Base-by-base conservation (phyloP, 2,329 filamentous ascomycete genomes). In the Fusarium udum region DNA sequence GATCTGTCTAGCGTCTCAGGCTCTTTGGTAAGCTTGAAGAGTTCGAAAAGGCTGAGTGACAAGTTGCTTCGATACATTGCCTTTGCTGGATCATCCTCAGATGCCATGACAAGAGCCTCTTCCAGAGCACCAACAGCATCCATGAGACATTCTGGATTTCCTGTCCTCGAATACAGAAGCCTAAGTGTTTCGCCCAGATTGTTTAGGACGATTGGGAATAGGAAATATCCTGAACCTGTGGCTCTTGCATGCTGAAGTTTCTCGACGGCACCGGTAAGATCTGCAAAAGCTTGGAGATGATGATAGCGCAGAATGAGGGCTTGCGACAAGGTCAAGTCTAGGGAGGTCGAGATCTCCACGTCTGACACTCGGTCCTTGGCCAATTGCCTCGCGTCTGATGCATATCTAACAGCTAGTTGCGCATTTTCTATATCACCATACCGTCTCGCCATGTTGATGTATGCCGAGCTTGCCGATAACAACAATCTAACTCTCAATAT, bases 401-500 rank as follows among this genome's bases (percentile, higher is more conserved):
- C 39, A 5, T 42, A 40, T 26, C 24, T 20, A 6, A 45, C 24
- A 26, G 42, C 42, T 9, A 45, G 16, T 6, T 45, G 42, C 1
- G 20, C 24, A 45, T 45, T 26, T 45, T 28, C 26, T 26, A 26
- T 26, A 26, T 26, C 26, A 26, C 26, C 26, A 26, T 26, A 26
- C 26, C 26, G 4, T 26, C 26, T 26, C 26, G 26, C 26, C 26
- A 26, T 26, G 26, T 26, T 26, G 26, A 26, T 28, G 3, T 45
- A 45, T 45, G 43, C 43, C 1, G 43, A 45, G 7, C 43, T 45
- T 4, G 43, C 43, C 3, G 43, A 28, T 6, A 45, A 0, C 16
- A 45, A 28, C 10, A 20, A 5, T 26, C 0, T 0, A 9, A 45
- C 11, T 20, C 24, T 2, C 5, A 28, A 16, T 0, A 2, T 6